A percentile compares a stretch with the other conserved stretches of the same genome.
Conservation (phyloP, 2,329 filamentous ascomycete species). For the Exophiala dermatitidis region DNA sequence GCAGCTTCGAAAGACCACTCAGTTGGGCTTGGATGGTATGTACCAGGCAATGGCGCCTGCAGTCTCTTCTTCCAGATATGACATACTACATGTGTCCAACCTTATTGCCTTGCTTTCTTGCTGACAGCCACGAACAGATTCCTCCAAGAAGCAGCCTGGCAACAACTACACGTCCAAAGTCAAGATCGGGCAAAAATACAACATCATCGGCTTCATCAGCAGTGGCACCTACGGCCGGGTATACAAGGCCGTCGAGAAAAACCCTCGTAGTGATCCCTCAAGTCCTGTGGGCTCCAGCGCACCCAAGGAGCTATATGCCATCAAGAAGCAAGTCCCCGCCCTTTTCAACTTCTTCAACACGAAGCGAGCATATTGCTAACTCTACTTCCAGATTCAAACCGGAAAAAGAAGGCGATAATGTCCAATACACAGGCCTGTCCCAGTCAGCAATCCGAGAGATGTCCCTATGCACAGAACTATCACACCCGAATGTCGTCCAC, state of each 20-base stretch:
- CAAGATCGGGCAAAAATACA: slow-evolving; percentile 79
- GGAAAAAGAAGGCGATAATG: slow-evolving; percentile 91
- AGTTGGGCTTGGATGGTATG: slow-evolving; percentile 18
- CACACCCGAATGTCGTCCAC: slow-evolving; percentile 80
- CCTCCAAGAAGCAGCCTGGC: slow-evolving; percentile 36
- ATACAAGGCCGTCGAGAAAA: slow-evolving; percentile 81
- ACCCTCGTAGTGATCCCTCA: slow-evolving; percentile 46
- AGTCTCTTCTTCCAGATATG: no score
- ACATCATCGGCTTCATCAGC: slow-evolving; percentile 96
- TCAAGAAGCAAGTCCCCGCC: slow-evolving; percentile 68
- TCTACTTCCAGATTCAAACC: slow-evolving; percentile 64
- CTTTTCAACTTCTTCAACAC: no score
- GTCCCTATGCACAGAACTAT: slow-evolving; percentile 88
- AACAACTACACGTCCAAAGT: slow-evolving; percentile 62
- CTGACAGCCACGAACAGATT: slow-evolving; percentile 5
- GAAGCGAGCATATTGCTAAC: no score
- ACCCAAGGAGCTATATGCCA: slow-evolving; percentile 72
- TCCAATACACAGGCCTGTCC: slow-evolving; percentile 95
- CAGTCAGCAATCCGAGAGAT: slow-evolving; percentile 97
- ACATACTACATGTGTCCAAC: no score
- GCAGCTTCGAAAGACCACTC: slow-evolving; percentile 20
- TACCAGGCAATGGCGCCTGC: no score
- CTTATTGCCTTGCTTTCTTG: no score
- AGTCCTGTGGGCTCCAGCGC: slow-evolving; percentile 16
- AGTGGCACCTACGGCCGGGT: slow-evolving; percentile 96